These are phyloP conservation scores for Pythium plurisporium DNA, from an alignment of 352 stramenopile species.

Conservation along the genomic window DNA sequence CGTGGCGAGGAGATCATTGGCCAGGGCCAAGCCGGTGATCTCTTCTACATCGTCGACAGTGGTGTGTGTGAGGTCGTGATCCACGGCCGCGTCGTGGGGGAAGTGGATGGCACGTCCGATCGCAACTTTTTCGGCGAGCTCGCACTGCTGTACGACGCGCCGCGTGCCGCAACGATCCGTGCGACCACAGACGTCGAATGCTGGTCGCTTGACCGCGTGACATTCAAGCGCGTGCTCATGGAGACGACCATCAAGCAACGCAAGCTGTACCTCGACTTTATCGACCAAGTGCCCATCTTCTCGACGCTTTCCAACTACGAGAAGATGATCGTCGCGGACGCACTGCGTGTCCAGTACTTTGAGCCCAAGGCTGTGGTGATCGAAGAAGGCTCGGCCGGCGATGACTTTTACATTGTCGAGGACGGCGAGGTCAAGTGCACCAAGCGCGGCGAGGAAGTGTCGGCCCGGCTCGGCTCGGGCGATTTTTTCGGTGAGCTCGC, in stretches of 20 bases:
- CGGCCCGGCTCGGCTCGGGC: too few relatives aligned
- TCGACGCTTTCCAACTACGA: slow-evolving; percentile 89
- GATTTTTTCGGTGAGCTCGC: slow-evolving; percentile 97
- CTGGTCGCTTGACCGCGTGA: slow-evolving; percentile 91
- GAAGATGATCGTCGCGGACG: slow-evolving; percentile 85
- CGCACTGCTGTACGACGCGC: slow-evolving; percentile 96
- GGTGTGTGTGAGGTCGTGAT: slow-evolving; percentile 77
- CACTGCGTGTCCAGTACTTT: slow-evolving; percentile 79
- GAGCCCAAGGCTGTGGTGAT: slow-evolving; percentile 89
- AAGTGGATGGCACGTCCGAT: slow-evolving; percentile 47
- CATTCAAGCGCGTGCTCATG: slow-evolving; percentile 92
- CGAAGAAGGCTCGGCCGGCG: slow-evolving; percentile 81
- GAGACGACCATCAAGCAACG: slow-evolving; percentile 89
- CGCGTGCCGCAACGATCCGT: slow-evolving; percentile 93
- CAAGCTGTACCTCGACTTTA: slow-evolving; percentile 84
- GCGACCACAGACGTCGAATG: slow-evolving; percentile 87
- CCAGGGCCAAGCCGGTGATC: slow-evolving; percentile 78
- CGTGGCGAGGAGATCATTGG: slow-evolving; percentile 49
- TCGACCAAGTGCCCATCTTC: slow-evolving; percentile 87
- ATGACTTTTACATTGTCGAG: slow-evolving; percentile 91
- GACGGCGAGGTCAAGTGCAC: slow-evolving; percentile 76
- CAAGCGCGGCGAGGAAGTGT: too few relatives aligned
- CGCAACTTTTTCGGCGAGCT: slow-evolving; percentile 94
- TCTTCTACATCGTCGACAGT: slow-evolving; percentile 90
- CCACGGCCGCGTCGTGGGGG: slow-evolving; percentile 49